phyloP scores from a whole-genome alignment of 129 eudicot genomes.

The Glebionis coronaria region DNA sequence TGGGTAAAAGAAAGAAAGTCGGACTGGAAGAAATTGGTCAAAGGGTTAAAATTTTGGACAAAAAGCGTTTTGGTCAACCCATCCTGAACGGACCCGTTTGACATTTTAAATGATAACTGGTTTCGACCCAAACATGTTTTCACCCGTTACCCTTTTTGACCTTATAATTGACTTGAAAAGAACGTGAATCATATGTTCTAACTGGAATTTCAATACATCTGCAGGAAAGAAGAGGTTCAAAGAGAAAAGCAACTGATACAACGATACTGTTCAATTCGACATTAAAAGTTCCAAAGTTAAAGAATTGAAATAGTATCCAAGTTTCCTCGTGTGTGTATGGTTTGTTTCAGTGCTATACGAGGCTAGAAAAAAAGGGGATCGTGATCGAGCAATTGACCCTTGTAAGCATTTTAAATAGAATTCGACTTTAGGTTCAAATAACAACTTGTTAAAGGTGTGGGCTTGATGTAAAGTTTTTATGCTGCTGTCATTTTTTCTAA shows the following conservation, averaged over 20 bases:
- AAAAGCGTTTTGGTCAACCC: not conserved
- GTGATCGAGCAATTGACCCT: not conserved
- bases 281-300: constrained; percentile 71
- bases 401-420: constrained; percentile 2
- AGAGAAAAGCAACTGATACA: constrained; percentile 44
- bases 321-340: constrained; percentile 1
- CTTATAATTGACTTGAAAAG: not conserved
- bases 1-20: not conserved
- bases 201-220: constrained; percentile 14
- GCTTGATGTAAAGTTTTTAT: constrained; percentile 3
- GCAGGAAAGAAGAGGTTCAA: constrained; percentile 48
- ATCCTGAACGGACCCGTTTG: not conserved
- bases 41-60: constrained; percentile 13
- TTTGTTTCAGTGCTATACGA: not conserved
- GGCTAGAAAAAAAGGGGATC: not conserved
- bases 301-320: constrained; percentile 5
- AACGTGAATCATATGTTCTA: not conserved
- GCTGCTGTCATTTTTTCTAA: not conserved
- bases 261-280: constrained; percentile 58
- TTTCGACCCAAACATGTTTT: not conserved
- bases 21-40: not conserved
- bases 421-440: not conserved
- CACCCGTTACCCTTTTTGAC: not conserved
- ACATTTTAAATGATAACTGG: too few species aligned
- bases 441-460: not conserved